Percentiles rank a stretch among this genome's conserved stretches.
Conservation (phyloP, 2,329 filamentous ascomycete genomes). For the Penicillium sp. region DNA sequence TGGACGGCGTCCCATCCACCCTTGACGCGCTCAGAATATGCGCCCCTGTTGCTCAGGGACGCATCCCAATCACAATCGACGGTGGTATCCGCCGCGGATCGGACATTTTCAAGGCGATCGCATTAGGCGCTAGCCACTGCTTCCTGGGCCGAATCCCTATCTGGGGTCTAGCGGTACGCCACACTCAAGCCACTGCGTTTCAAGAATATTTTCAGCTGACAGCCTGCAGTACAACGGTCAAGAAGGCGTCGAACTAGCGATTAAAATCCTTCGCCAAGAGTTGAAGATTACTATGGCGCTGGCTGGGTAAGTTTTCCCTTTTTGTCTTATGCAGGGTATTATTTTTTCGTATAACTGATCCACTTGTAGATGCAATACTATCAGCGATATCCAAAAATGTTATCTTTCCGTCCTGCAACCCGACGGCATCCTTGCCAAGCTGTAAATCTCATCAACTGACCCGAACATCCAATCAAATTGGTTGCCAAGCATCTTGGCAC, state of each 20-base stretch:
- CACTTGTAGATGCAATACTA: slow-evolving; percentile 25
- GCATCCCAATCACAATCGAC: slow-evolving; percentile 35
- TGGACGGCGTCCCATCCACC: slow-evolving; percentile 40
- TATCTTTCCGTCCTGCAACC: slow-evolving; percentile 30
- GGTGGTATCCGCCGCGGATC: slow-evolving; percentile 37
- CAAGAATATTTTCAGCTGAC: slow-evolving; percentile 1
- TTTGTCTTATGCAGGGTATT: background rate
- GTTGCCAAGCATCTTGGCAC: slow-evolving; percentile 22
- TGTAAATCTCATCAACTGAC: slow-evolving; percentile 14
- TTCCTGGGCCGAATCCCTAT: slow-evolving; percentile 36
- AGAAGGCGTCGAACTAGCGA: slow-evolving; percentile 35
- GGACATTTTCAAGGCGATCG: slow-evolving; percentile 40
- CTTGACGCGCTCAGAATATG: slow-evolving; percentile 36
- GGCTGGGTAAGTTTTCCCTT: slow-evolving; percentile 27
- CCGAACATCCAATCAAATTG: slow-evolving; percentile 10
- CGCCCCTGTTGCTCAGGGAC: slow-evolving; percentile 28
- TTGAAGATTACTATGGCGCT: slow-evolving; percentile 34
- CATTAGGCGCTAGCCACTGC: slow-evolving; percentile 34
- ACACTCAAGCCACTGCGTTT: background rate
- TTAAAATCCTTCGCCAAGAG: slow-evolving; percentile 34
- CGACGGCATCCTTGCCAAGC: slow-evolving; percentile 30
- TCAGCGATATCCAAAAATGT: slow-evolving; percentile 29
- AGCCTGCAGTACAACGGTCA: slow-evolving; percentile 31
- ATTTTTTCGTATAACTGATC: background rate
- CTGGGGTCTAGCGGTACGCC: slow-evolving; percentile 24